Percentiles rank a stretch among this genome's conserved stretches.
Conservation (phyloP, 495 filamentous ascomycete species). For the Pseudomonodictys pantanalensis region DNA sequence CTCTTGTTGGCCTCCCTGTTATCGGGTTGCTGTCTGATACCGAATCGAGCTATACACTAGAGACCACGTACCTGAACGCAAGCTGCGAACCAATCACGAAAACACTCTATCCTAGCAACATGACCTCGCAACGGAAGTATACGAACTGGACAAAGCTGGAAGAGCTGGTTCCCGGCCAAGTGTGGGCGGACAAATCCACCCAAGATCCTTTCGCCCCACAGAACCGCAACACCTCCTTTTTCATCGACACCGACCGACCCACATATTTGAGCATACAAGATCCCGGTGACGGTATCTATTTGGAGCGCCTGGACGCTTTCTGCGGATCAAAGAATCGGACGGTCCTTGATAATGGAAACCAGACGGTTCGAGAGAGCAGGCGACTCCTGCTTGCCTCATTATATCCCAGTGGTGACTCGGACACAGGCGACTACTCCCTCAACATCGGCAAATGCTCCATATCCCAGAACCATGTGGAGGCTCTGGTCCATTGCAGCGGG, state of each 20-base stretch:
- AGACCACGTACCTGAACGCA: constrained; percentile 21
- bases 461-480: constrained; percentile 19
- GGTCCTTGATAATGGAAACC: no score
- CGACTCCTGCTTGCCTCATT: background rate
- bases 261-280: no score
- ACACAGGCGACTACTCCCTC: background rate
- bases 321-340: constrained; percentile 2
- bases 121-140: background rate
- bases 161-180: background rate
- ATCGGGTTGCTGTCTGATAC: constrained; percentile 7
- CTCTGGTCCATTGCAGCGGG: constrained; percentile 11
- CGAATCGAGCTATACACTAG: constrained; percentile 16
- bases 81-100: constrained; percentile 9
- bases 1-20: constrained; percentile 29
- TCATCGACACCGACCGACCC: constrained; percentile 1
- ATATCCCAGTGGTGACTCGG: background rate
- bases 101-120: background rate
- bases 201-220: background rate
- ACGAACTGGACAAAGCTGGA: background rate
- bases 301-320: constrained; percentile 11
- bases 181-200: background rate
- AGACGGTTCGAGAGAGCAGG: no score
- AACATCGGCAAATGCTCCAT: constrained; percentile 24
- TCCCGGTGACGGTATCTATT: background rate
- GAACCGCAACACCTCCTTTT: background rate